Evolutionary conservation across 2,329 filamentous ascomycete genomes (phyloP), one percentile per base, ranked within the genome.

Genomic region (Lasiodiplodia theobromae): DNA sequence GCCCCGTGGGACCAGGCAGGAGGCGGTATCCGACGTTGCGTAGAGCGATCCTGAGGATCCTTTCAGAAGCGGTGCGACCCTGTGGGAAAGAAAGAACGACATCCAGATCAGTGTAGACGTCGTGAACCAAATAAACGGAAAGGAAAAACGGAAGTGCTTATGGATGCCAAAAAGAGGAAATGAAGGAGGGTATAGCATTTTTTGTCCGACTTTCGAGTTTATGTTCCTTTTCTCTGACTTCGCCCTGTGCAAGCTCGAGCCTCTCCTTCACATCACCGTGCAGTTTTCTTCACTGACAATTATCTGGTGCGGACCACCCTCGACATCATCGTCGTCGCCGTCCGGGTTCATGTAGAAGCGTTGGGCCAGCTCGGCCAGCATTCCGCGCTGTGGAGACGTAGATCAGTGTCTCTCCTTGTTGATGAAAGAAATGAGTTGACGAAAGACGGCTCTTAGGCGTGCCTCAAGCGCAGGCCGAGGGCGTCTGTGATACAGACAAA

Each of bases 301-400:
- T 28, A 67, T 60, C 5, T 67, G 65, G 18, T 53, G 31, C 10
- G 38, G 38, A n/a, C 47, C 53, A 6, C 44, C 49, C 4, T 47
- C 65, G 4, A 5, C 72, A 7, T 72, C 77, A 25, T 70, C 72
- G 18, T 66, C 71, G 18, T 66, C 74, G 11, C 56, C 63, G 3
- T 74, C 60, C 5, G 74, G 73, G 37, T 73, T 67, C 25, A 74
- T 75, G 58, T 78, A 74, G 54, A 77, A 74, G n/a, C 75, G 73
- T 31, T 73, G 72, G 3, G 77, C 77, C 21, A 80, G 66, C 63
- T 79, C 77, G n/a, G 77, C 77, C 66, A 80, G 75, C 6, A 80
- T 71, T 2, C 76, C 75, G 68, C 77, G 74, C 62, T 73, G 67
- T 12, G 64, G 23, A 52, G 16, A 12, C 44, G 44, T 47, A 44